phyloP scores from a whole-genome alignment of 2,329 filamentous ascomycete species.

The Canariomyces notabilis region DNA sequence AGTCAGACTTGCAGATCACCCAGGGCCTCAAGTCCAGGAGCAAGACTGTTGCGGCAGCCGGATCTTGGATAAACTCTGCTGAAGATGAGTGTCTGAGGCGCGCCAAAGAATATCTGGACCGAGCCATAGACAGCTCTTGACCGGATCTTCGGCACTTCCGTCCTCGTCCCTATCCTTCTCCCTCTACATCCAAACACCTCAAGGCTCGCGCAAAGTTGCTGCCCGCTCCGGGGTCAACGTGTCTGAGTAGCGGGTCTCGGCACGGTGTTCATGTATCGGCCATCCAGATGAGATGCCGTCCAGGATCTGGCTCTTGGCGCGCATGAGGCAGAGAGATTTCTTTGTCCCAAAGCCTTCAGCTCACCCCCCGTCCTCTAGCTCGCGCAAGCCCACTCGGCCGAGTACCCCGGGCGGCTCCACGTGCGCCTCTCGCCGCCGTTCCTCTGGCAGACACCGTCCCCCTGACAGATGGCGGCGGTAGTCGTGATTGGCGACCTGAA shows the following conservation, averaged over 20 bases:
- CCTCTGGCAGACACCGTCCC: slow-evolving; percentile 27
- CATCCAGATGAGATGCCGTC: too few relatives aligned
- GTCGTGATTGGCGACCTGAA: slow-evolving; percentile 41
- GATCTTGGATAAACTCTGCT: slow-evolving; percentile 23
- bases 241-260: too few relatives aligned
- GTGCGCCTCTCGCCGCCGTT: slow-evolving; percentile 34
- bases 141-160: too few relatives aligned
- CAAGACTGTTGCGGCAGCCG: slow-evolving; percentile 50
- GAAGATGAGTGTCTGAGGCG: slow-evolving; percentile 27
- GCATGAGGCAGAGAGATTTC: too few relatives aligned
- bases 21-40: slow-evolving; percentile 60
- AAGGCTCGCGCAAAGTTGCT: too few relatives aligned
- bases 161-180: too few relatives aligned
- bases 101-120: slow-evolving; percentile 25
- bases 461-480: slow-evolving; percentile 37
- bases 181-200: too few relatives aligned
- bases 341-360: slow-evolving; percentile 6
- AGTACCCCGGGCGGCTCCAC: slow-evolving; percentile 33
- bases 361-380: slow-evolving; percentile 16
- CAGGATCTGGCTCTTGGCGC: too few relatives aligned
- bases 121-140: slow-evolving; percentile 14
- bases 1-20: slow-evolving; percentile 57
- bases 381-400: slow-evolving; percentile 36
- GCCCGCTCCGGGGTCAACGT: too few relatives aligned
- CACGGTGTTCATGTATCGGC: too few relatives aligned